Base-by-base conservation (phyloP, 371 early-diverging fungal species). In the Smittium culicis region DNA sequence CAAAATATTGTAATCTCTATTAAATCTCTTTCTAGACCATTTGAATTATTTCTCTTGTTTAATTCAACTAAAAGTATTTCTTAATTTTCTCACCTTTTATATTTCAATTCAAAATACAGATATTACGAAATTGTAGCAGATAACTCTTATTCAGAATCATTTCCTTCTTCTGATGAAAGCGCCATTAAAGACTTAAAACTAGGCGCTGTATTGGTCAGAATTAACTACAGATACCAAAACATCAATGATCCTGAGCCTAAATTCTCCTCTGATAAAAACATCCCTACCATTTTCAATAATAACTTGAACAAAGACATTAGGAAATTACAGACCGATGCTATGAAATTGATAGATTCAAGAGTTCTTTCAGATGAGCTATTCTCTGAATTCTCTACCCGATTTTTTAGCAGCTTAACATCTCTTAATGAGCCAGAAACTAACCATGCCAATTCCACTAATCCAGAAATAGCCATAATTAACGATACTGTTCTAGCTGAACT, bases 141-240 rank as follows among this genome's bases (percentile, higher is more conserved):
- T 20, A 20, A 20, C 45, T 45, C 45, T 11, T 45, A 45, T 20
- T 45, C 45, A 5, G 5, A 45, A 11, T 45, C 45, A 45, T 45
- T 11, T 45, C 45, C 45, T 45, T 20, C 45, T 11, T 5, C 20
- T 11, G 11, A 11, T 45, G 45, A 45, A 45, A 20, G 20, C 45
- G 5, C 45, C 45, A 5, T 45, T 20, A 45, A 45, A 45, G 29
- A 29, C 57, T 78, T 79, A 67, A 87, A 85, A 64, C 75, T 84
- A 34, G 88, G 87, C 1, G 86, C 86, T 5, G 69, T 88, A 28
- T 85, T 87, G 62, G 81, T 85, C 54, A 81, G 83, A 33, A 78
- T 87, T 56, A 76, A 81, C 33, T 86, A 88, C 65, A 78, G 80
- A 24, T 88, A 79, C 66, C 87, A 85, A 35, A 70, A 73, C 63